Percentiles rank a stretch among this genome's conserved stretches.
phyloP scores from a whole-genome alignment of 768 basidiomycete species.

The Macrolepiota albuminosa region DNA sequence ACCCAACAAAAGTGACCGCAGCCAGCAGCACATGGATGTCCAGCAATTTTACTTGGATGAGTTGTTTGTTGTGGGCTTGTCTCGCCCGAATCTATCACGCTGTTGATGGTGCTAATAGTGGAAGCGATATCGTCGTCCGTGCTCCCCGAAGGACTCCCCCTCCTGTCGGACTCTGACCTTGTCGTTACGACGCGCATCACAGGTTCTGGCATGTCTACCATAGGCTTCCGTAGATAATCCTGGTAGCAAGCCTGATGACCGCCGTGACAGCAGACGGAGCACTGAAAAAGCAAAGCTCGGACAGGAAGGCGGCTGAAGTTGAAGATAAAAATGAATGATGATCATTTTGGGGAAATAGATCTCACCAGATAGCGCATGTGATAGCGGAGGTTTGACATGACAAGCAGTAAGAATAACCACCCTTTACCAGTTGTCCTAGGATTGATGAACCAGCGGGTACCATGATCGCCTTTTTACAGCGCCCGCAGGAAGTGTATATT shows the following conservation, averaged over 20 bases:
- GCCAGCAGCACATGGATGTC: conserved; percentile 72
- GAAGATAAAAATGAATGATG: not conserved
- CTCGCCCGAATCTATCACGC: conserved; percentile 15
- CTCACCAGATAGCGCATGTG: conserved; percentile 73
- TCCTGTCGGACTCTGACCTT: conserved; percentile 12
- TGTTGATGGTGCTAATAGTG: conserved; percentile 15
- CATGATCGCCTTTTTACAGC: conserved; percentile 61
- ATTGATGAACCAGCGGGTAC: conserved; percentile 31
- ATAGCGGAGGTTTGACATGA: conserved; percentile 44
- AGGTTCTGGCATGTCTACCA: conserved; percentile 40
- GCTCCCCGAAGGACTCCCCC: conserved; percentile 13
- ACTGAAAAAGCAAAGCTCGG: conserved; percentile 63
- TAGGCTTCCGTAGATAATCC: conserved; percentile 53
- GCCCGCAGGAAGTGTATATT: conserved; percentile 65
- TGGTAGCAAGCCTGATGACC: conserved; percentile 79
- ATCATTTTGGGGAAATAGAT: conserved; percentile 5
- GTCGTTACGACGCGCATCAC: conserved; percentile 11
- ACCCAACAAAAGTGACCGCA: conserved; percentile 85
- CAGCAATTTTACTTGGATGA: conserved; percentile 28
- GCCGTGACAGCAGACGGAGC: conserved; percentile 74
- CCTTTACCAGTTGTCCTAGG: conserved; percentile 23
- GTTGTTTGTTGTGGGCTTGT: conserved; percentile 15
- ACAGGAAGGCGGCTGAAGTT: conserved; percentile 68
- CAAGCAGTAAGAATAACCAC: conserved; percentile 52
- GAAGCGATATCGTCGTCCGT: conserved; percentile 24